Base-by-base conservation (phyloP, 1,284 basidiomycete species). In the Lignosus rhinocerotis region DNA sequence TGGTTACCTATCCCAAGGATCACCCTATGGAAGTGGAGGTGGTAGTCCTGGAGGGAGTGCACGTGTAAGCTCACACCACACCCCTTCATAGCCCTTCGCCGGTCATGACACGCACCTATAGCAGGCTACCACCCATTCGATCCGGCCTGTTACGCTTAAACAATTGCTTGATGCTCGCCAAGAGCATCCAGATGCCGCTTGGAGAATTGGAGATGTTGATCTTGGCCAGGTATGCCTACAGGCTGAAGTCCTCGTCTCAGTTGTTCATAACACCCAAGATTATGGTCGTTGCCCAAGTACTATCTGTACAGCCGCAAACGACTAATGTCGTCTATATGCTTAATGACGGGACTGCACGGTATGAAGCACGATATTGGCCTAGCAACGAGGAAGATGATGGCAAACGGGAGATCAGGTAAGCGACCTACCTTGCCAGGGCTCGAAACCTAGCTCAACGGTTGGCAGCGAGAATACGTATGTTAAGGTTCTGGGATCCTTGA, bases 351-450 rank as follows among this genome's bases (percentile, higher is more conserved):
- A 94, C 93, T 1, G 96, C 93, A 3, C 80, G 81, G 59, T 87
- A 98, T 33, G 94, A 98, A 69, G 93, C 90, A 25, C 85, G 94
- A 38, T 86, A 91, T 66, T 99, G 96, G 96, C 80, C 65, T 11
- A 65, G 86, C 44, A 79, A 78, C 16, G 79, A 82, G 33, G 85
- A 87, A 25, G 76, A 80, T 33, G 78, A 79, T 2, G 77, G 76
- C 16, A 73, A 76, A 54, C 76, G 72, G 63, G 77, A 78, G 60
- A 83, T 85, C 58, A 77, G 78, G 83, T 84, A 66, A 55, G 71
- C 54, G 45, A 43, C 21, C 36, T 38, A 17, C 9, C n/a, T 16
- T 0, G 2, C 25, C 17, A 12, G 9, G 39, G 14, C 41, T 30
- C 25, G 31, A 33, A 30, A 42, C 3, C 19, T 25, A 32, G 5